These are phyloP conservation scores for Monilinia aucupariae DNA, from an alignment of 2,329 filamentous ascomycete species.

Conservation along the genomic window DNA sequence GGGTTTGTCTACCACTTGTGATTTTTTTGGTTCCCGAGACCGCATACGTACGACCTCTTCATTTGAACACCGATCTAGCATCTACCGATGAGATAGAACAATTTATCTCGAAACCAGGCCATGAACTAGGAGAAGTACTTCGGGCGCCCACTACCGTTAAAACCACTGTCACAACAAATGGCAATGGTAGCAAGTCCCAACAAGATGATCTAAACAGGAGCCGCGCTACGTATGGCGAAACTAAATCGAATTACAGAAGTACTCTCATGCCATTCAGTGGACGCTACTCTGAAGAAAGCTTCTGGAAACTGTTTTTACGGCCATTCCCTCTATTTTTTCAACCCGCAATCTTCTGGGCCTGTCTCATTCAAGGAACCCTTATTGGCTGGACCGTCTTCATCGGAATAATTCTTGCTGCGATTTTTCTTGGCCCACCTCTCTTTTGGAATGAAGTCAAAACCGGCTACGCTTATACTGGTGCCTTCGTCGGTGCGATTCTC, in stretches of 20 bases:
- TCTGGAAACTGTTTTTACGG: slow-evolving; percentile 59
- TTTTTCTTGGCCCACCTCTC: slow-evolving; percentile 74
- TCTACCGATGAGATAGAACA: slow-evolving; percentile 25
- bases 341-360: slow-evolving; percentile 75
- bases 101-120: slow-evolving; percentile 11
- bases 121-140: slow-evolving; percentile 10
- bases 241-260: slow-evolving; percentile 45
- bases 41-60: slow-evolving; percentile 61
- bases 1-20: slow-evolving; percentile 61
- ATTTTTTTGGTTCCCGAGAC: slow-evolving; percentile 83
- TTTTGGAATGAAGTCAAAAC: slow-evolving; percentile 77
- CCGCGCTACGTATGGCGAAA: background rate
- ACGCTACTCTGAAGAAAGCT: slow-evolving; percentile 71
- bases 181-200: background rate
- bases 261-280: slow-evolving; percentile 71
- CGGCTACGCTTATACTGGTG: slow-evolving; percentile 81
- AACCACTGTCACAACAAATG: slow-evolving; percentile 12
- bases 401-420: slow-evolving; percentile 72
- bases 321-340: slow-evolving; percentile 81
- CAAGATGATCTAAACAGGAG: background rate
- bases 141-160: slow-evolving; percentile 9
- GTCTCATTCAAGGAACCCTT: slow-evolving; percentile 77
- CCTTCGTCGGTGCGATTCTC: slow-evolving; percentile 75
- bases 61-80: slow-evolving; percentile 64
- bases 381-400: slow-evolving; percentile 97